These are phyloP conservation scores for Kazachstania viticola DNA, from an alignment of 805 yeast species.

Conservation along the genomic window DNA sequence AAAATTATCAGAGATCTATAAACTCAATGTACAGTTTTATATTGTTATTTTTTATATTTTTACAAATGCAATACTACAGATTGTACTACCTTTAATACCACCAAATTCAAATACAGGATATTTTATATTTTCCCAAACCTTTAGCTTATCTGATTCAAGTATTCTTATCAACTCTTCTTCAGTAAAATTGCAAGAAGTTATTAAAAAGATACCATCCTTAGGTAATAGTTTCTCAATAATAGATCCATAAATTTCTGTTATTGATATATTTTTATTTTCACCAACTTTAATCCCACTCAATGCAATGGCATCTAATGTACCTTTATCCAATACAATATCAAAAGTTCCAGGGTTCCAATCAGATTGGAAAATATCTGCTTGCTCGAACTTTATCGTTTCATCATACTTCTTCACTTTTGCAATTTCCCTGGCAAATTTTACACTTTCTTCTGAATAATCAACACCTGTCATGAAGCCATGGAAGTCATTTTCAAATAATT, in stretches of 20 bases:
- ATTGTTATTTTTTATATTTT: constrained; percentile 18
- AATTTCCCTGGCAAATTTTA: constrained; percentile 57
- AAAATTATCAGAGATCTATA: constrained; percentile 4
- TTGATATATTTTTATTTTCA: constrained; percentile 31
- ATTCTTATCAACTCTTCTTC: constrained; percentile 56
- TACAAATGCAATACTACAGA: constrained; percentile 74
- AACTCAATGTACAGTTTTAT: neutral
- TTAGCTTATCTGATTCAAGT: constrained; percentile 35
- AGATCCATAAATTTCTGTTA: constrained; percentile 49
- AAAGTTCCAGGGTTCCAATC: constrained; percentile 33
- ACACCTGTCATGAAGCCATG: constrained; percentile 56
- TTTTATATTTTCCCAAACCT: constrained; percentile 51
- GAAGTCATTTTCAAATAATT: constrained; percentile 52
- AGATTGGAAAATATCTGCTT: constrained; percentile 54
- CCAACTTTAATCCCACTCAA: constrained; percentile 49
- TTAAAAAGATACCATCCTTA: constrained; percentile 46
- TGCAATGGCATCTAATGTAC: constrained; percentile 95
- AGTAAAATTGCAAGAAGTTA: constrained; percentile 93
- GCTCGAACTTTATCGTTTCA: constrained; percentile 38
- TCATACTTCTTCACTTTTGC: constrained; percentile 31
- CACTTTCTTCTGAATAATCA: constrained; percentile 79
- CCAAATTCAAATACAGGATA: constrained; percentile 86
- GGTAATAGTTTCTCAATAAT: constrained; percentile 49
- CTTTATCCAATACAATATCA: constrained; percentile 82
- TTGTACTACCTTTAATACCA: constrained; percentile 78